These are phyloP conservation scores for Kazachstania sp. DNA, from an alignment of 1,139 yeast genomes.

Conservation along the genomic window DNA sequence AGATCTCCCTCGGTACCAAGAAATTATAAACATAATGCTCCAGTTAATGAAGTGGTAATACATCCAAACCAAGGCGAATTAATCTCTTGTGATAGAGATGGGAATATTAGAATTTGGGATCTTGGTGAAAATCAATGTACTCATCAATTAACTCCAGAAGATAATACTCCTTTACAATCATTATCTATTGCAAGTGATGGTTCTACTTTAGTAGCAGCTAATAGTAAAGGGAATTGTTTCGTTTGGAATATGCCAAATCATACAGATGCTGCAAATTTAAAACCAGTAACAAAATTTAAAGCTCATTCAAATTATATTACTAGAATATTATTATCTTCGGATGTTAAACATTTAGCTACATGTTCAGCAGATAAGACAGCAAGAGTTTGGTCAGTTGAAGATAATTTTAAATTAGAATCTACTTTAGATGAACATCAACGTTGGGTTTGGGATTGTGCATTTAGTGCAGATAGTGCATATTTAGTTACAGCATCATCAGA, in stretches of 20 bases:
- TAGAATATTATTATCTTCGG: slow-evolving; percentile 78
- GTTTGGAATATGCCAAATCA: slow-evolving; percentile 93
- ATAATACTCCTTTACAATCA: slow-evolving; percentile 84
- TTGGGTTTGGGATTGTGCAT: slow-evolving; percentile 99
- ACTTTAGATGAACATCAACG: slow-evolving; percentile 89
- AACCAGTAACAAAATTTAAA: slow-evolving; percentile 81
- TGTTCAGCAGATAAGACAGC: slow-evolving; percentile 98
- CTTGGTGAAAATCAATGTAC: slow-evolving; percentile 92
- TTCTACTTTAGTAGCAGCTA: slow-evolving; percentile 94
- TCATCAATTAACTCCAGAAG: slow-evolving; percentile 88
- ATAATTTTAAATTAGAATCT: slow-evolving; percentile 72
- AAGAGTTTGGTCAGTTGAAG: slow-evolving; percentile 85
- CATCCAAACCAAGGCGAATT: slow-evolving; percentile 98
- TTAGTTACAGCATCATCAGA: slow-evolving; percentile 95
- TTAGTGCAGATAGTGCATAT: slow-evolving; percentile 96
- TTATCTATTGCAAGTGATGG: slow-evolving; percentile 92
- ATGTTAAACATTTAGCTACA: slow-evolving; percentile 90
- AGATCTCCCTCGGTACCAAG: slow-evolving; percentile 88
- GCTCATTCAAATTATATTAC: slow-evolving; percentile 91
- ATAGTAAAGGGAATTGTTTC: slow-evolving; percentile 88
- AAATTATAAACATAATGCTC: slow-evolving; percentile 79
- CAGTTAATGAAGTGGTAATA: slow-evolving; percentile 92
- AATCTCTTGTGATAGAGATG: slow-evolving; percentile 90
- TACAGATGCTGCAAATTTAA: slow-evolving; percentile 68
- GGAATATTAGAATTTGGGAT: slow-evolving; percentile 96